These are phyloP conservation scores for Serendipita vermifera DNA, from an alignment of 768 basidiomycete genomes.

Conservation along the genomic window DNA sequence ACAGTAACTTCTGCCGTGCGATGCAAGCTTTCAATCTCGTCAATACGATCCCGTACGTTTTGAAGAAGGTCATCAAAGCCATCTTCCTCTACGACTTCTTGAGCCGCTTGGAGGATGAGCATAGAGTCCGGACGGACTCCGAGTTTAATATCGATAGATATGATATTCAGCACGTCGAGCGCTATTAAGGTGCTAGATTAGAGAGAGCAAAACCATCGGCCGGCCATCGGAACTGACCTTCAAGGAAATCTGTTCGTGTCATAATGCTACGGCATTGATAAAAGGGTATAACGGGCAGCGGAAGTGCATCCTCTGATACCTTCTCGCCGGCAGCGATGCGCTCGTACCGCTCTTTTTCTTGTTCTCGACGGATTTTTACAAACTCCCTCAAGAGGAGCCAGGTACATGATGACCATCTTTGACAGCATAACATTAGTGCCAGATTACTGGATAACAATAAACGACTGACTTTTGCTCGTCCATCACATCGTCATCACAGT, in stretches of 20 bases:
- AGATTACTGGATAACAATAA: neutral
- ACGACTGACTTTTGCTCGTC: slow-evolving; percentile 49
- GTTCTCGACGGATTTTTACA: slow-evolving; percentile 44
- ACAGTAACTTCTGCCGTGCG: slow-evolving; percentile 68
- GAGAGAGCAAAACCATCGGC: neutral
- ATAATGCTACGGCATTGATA: slow-evolving; percentile 66
- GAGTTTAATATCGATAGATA: slow-evolving; percentile 66
- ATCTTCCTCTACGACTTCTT: slow-evolving; percentile 54
- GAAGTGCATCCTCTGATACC: slow-evolving; percentile 31
- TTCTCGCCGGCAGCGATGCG: slow-evolving; percentile 27
- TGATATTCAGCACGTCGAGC: slow-evolving; percentile 56
- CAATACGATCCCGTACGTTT: slow-evolving; percentile 58
- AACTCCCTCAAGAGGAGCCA: slow-evolving; percentile 68
- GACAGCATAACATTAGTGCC: slow-evolving; percentile 25
- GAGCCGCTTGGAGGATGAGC: slow-evolving; percentile 59
- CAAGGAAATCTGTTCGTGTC: slow-evolving; percentile 75
- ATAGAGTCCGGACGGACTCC: slow-evolving; percentile 71
- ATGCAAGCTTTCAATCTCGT: slow-evolving; percentile 78
- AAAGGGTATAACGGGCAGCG: slow-evolving; percentile 51
- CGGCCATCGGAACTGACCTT: slow-evolving; percentile 32
- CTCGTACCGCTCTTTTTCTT: slow-evolving; percentile 32
- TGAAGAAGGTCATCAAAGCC: slow-evolving; percentile 71
- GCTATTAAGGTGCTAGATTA: slow-evolving; percentile 30
- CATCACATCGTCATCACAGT: slow-evolving; percentile 79
- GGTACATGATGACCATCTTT: slow-evolving; percentile 74